A percentile compares a stretch with the other conserved stretches of the same genome.
Evolutionary conservation across 2,329 filamentous ascomycete species (phyloP).

Genomic region (Neophaeococcomyces mojaviensis): DNA sequence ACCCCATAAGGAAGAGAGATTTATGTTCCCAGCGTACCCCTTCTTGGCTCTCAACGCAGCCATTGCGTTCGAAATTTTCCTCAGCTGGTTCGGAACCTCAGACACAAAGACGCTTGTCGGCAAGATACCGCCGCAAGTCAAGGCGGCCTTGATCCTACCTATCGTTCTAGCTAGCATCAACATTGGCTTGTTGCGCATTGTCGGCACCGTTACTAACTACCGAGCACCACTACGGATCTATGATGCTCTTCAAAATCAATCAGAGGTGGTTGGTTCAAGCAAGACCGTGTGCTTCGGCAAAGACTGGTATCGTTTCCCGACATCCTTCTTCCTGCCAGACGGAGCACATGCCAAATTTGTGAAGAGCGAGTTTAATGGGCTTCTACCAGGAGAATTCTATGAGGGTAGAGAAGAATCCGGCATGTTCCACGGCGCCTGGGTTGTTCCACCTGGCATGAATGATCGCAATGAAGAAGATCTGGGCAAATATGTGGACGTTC

Average conservation of each 20-base stretch:
- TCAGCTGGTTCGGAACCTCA: conserved; percentile 65
- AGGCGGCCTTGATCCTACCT: conserved; percentile 43
- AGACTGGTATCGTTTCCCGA: conserved; percentile 97
- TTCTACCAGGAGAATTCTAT: conserved; percentile 84
- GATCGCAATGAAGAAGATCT: conserved; percentile 80
- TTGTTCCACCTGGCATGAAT: conserved; percentile 78
- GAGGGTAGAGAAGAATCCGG: conserved; percentile 58
- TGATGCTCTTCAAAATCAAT: conserved; percentile 28
- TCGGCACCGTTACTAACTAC: conserved; percentile 74
- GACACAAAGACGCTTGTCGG: conserved; percentile 60
- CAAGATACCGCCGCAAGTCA: conserved; percentile 67
- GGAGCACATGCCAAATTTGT: conserved; percentile 81
- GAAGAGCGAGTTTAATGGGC: conserved; percentile 78
- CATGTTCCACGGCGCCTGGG: conserved; percentile 75
- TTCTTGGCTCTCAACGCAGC: conserved; percentile 84
- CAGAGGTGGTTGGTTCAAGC: conserved; percentile 48
- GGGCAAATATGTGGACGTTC: conserved; percentile 70
- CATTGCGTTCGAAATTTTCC: conserved; percentile 70
- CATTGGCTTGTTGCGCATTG: conserved; percentile 62
- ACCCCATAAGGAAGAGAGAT: conserved; percentile 94
- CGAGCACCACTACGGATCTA: conserved; percentile 67
- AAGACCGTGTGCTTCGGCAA: conserved; percentile 83
- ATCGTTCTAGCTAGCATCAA: conserved; percentile 55
- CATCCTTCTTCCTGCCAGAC: conserved; percentile 82
- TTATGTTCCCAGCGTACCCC: conserved; percentile 97